These are phyloP conservation scores for Termitomyces sp. DNA, from an alignment of 768 basidiomycete genomes.

Conservation along the genomic window DNA sequence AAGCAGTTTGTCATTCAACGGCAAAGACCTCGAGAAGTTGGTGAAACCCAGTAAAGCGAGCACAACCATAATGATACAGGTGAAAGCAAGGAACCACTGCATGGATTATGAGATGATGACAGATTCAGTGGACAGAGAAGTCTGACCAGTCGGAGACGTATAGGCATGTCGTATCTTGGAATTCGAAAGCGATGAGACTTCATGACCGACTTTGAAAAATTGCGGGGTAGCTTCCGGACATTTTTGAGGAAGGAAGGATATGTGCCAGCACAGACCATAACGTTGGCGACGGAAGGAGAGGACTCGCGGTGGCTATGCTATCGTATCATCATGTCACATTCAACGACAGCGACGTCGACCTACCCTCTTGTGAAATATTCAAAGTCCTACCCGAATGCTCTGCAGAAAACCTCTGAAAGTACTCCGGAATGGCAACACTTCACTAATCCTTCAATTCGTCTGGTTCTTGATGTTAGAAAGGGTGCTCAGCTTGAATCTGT, in stretches of 20 bases:
- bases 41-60: slow-evolving; percentile 80
- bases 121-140: slow-evolving; percentile 11
- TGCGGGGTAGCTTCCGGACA: slow-evolving; percentile 36
- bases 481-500: slow-evolving; percentile 57
- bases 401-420: slow-evolving; percentile 18
- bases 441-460: slow-evolving; percentile 61
- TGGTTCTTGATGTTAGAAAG: slow-evolving; percentile 60
- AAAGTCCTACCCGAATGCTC: slow-evolving; percentile 48
- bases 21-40: slow-evolving; percentile 58
- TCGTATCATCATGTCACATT: slow-evolving; percentile 37
- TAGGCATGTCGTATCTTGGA: slow-evolving; percentile 65
- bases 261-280: slow-evolving; percentile 8
- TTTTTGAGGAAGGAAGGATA: slow-evolving; percentile 14
- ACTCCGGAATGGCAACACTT: slow-evolving; percentile 76
- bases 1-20: slow-evolving; percentile 75
- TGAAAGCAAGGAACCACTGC: slow-evolving; percentile 82
- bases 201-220: slow-evolving; percentile 59
- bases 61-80: slow-evolving; percentile 60
- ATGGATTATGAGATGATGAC: not conserved
- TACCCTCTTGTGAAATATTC: slow-evolving; percentile 66
- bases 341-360: slow-evolving; percentile 56
- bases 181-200: slow-evolving; percentile 62
- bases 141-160: slow-evolving; percentile 68
- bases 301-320: slow-evolving; percentile 13
- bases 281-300: not conserved